Base-by-base conservation (phyloP, 805 yeast genomes). In the Lipomyces japonicus region DNA sequence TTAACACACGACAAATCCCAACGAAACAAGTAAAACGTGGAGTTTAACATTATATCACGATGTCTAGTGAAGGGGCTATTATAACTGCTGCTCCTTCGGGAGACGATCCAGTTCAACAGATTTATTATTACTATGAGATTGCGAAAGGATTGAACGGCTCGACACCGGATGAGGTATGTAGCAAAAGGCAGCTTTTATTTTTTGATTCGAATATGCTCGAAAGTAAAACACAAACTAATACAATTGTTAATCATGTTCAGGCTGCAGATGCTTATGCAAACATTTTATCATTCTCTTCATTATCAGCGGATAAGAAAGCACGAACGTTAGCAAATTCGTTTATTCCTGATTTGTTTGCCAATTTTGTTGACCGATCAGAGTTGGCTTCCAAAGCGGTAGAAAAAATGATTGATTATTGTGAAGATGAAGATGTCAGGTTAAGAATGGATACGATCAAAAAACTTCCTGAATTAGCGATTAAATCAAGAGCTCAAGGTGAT, bases 111-210 rank as follows among this genome's bases (percentile, higher is more conserved):
- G 57, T 54, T 31, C 41, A 39, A 36, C 44, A 23, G 23, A 37
- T 54, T 24, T 52, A 54, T 42, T 47, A 51, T 36, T 45, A 55
- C 32, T 54, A 52, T 26, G 57, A 51, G 12, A 31, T 51, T 32
- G 57, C 58, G 3, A 30, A 26, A 9, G 57, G 58, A 10, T 24
- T 31, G 18, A 26, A 41, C 9, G 41, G 39, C 7, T 49, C 42
- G 12, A 36, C 55, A 14, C 21, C 31, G 6, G 50, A 51, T 2
- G 46, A 51, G 43, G 57, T 51, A 35, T n/a, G 54, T 21, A n/a
- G 16, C n/a, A n/a, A n/a, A n/a, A n/a, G n/a, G n/a, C 42, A 9
- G 16, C 39, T n/a, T 10, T 36, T 9, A 18, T 18, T 9, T 36
- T 5, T 26, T n/a, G 41, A 6, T 18, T 5, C 41, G 28, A n/a